Evolutionary conservation across 495 filamentous ascomycete genomes (phyloP), one percentile per base, ranked within the genome.

Genomic region (Aspergillus nanangensis): DNA sequence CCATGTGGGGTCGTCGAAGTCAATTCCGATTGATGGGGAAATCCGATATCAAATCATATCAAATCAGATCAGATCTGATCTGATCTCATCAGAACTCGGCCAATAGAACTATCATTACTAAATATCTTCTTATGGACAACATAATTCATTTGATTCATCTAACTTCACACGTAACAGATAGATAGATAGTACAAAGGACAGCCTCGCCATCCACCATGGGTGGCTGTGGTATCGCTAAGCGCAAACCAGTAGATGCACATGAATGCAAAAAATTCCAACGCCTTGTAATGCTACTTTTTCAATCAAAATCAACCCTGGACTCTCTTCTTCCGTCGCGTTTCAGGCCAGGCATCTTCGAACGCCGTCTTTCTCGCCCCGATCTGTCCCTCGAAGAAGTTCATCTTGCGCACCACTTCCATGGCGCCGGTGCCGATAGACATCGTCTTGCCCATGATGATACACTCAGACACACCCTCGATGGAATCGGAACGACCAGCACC

Each of bases 371-470:
- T 81, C 22, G 69, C 66, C 25, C 65, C 71, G n/a, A 88, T 70
- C 56, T 86, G 77, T 19, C 78, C 74, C 37, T 81, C 74, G 43
- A 71, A 71, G 44, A 95, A 72, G 52, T 82, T 82, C 55, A 98
- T 62, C 49, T 78, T 72, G 45, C 90, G 75, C 17, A 95, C 83
- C 13, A 96, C 84, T 61, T 92, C 81, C 77, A 96, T 89, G 7
- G 90, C 87, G 2, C 93, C 93, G 0, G 93, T 98, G 3, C 93
- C 93, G 32, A 96, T 75, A 22, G 77, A 79, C 75, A 97, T 88
- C 24, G 80, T 87, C 77, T 96, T 90, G 21, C 93, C 93, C 85
- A 98, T 92, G 58, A 98, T 98, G 60, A 98, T 97, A 66, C 90
- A 95, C 68, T 98, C 93, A 21, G 82, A 88, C 8, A 98, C 93